A percentile compares a stretch with the other conserved stretches of the same genome.
phyloP scores from a whole-genome alignment of 345 rosid genomes.

The Moricandia moricandioides region DNA sequence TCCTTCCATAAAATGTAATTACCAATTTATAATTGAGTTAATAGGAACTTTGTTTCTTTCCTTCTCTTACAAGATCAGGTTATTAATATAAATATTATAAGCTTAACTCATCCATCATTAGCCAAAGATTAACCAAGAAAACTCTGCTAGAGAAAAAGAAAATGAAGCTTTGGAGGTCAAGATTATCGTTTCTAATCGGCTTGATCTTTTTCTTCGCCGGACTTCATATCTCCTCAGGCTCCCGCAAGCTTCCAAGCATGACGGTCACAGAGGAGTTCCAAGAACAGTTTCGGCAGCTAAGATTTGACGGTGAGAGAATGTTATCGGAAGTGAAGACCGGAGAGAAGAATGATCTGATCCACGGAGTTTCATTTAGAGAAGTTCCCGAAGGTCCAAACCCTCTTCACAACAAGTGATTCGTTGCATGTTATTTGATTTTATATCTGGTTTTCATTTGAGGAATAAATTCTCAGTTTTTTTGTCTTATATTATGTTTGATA shows the following conservation, averaged over 20 bases:
- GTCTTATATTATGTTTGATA: background rate
- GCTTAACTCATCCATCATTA: constrained; percentile 7
- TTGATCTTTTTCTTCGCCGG: constrained; percentile 18
- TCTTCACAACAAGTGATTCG: constrained; percentile 31
- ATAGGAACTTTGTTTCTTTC: background rate
- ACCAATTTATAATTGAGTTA: constrained; percentile 3
- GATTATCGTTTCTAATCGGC: constrained; percentile 17
- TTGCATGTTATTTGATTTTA: background rate
- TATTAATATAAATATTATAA: constrained; percentile 19
- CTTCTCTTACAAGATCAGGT: constrained; percentile 11
- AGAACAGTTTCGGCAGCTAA: constrained; percentile 7
- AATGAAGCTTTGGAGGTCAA: constrained; percentile 22
- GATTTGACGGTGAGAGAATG: constrained; percentile 8
- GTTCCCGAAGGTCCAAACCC: constrained; percentile 34
- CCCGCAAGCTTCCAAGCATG: constrained; percentile 19
- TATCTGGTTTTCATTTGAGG: background rate
- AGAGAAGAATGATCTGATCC: constrained; percentile 20
- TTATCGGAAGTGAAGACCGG: background rate
- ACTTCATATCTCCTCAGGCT: background rate
- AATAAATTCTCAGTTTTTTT: background rate
- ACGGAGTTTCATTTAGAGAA: constrained; percentile 25
- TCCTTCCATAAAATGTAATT: background rate
- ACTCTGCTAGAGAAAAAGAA: background rate
- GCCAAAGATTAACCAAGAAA: background rate
- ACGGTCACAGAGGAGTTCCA: constrained; percentile 12